phyloP scores from a whole-genome alignment of 805 yeast genomes.

The Nakazawaea ambrosiae region DNA sequence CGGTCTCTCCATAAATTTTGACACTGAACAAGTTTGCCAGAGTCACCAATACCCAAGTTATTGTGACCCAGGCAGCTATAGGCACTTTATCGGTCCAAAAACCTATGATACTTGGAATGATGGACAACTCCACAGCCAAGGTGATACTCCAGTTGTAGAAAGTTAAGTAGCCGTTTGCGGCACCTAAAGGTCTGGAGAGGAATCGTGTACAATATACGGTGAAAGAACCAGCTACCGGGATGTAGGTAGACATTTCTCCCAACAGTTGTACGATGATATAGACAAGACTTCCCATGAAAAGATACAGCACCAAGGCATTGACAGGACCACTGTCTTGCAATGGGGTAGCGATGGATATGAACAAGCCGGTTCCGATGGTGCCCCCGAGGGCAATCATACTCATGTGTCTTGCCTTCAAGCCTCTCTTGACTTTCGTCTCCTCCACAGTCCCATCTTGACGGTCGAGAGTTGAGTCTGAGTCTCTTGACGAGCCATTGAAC shows the following conservation, averaged over 20 bases:
- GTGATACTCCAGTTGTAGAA: slow-evolving; percentile 44
- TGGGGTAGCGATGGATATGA: slow-evolving; percentile 72
- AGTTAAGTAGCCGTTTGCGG: slow-evolving; percentile 50
- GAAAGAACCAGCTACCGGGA: slow-evolving; percentile 49
- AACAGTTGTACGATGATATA: slow-evolving; percentile 54
- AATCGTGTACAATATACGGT: slow-evolving; percentile 48
- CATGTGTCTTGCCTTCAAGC: slow-evolving; percentile 42
- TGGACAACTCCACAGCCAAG: slow-evolving; percentile 52
- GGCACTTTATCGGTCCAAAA: slow-evolving; percentile 47
- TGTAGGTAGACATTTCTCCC: slow-evolving; percentile 50
- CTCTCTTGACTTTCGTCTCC: slow-evolving; percentile 52
- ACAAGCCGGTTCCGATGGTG: slow-evolving; percentile 73
- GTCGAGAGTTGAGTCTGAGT: background rate
- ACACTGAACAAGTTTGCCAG: slow-evolving; percentile 39
- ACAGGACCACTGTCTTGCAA: slow-evolving; percentile 66
- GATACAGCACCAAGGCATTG: slow-evolving; percentile 53
- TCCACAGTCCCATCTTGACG: background rate
- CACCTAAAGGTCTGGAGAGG: slow-evolving; percentile 47
- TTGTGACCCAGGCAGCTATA: slow-evolving; percentile 47
- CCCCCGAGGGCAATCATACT: slow-evolving; percentile 74
- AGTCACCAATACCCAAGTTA: slow-evolving; percentile 34
- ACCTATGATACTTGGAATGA: slow-evolving; percentile 46
- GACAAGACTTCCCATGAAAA: slow-evolving; percentile 65
- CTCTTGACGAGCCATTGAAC: background rate
- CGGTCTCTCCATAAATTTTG: slow-evolving; percentile 40